Base-by-base conservation (phyloP, 2,329 filamentous ascomycete species). In the Blumeria hordei region DNA sequence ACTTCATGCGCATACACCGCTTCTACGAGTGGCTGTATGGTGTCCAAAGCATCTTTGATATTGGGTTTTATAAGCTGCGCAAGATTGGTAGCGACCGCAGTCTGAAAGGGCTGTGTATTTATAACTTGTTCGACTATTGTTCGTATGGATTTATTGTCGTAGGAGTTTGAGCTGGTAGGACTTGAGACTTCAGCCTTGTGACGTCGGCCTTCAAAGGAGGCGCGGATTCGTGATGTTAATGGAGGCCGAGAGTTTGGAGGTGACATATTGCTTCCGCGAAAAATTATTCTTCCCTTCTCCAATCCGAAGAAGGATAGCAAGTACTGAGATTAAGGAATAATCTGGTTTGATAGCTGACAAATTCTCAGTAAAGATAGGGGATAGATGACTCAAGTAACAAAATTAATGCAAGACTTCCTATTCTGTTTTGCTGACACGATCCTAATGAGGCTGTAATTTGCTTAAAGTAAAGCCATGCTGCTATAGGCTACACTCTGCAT, bases 21-120 rank as follows among this genome's bases (percentile, higher is more conserved):
- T 57, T 65, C 63, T 14, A 65, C 63, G 32, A 65, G 57, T 9
- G 64, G 64, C 36, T 65, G 63, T 33, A 65, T 60, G 1, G 63
- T 65, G 55, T 65, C 64, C 9, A 65, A 56, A 10, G 64, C 64
- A 32, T 58, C 58, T 53, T 63, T 64, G 36, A 65, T 65, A 0
- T 61, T 60, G 7, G 64, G 64, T 47, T 64, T 62, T 11, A 65
- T 60, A 16, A 65, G 47, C 36, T 59, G 58, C 2, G 63, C 63
- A 32, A 65, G 56, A 45, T 64, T 63, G 9, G 60, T 59, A 8
- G 64, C 63, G 47, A 65, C 64, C 12, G 63, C 62, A 55, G 35
- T 57, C 55, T 65, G 64, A 47, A 65, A 65, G 14, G 58, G 55
- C 52, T 64, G 61, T 52, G 60, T 59, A 52, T 59, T 62, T 54